Conservation (phyloP, 2,329 filamentous ascomycete genomes). For the Alternaria ethzedia region DNA sequence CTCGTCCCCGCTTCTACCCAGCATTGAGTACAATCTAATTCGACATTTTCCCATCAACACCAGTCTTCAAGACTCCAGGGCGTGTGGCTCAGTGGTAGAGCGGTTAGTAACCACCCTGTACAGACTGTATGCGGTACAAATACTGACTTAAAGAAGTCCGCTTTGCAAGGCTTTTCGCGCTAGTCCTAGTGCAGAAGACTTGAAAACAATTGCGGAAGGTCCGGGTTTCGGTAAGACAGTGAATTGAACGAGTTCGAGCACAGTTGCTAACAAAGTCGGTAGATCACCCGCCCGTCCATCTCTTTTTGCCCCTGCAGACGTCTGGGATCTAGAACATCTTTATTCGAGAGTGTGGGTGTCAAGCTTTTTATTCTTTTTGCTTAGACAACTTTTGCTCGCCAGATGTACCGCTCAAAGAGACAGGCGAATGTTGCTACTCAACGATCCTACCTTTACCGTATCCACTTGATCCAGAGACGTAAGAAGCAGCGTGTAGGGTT, state of each 20-base stretch:
- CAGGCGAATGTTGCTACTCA: not conserved
- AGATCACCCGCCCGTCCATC: constrained; percentile 35
- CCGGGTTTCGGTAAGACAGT: constrained; percentile 33
- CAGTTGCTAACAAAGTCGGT: not conserved
- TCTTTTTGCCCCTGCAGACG: constrained; percentile 1
- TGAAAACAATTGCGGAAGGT: constrained; percentile 32
- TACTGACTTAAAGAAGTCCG: constrained; percentile 12
- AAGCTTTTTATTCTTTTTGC: not conserved
- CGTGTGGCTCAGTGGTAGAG: constrained; percentile 47
- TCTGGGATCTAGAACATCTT: not conserved
- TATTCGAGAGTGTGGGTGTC: not conserved
- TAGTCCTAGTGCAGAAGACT: not conserved
- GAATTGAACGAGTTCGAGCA: not conserved
- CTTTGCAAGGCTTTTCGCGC: constrained; percentile 31
- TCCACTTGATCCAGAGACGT: not conserved
- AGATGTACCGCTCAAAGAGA: not conserved
- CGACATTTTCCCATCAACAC: not conserved
- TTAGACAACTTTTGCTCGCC: not conserved
- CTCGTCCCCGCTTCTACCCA: not conserved
- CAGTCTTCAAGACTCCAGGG: constrained; percentile 11
- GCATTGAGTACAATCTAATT: not conserved
- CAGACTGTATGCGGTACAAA: no score
- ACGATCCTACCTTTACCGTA: not conserved
- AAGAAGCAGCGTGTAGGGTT: not conserved
- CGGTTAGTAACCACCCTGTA: constrained; percentile 13